Conservation (phyloP, 2,329 filamentous ascomycete species). For the Ascochyta viciae-villosae region DNA sequence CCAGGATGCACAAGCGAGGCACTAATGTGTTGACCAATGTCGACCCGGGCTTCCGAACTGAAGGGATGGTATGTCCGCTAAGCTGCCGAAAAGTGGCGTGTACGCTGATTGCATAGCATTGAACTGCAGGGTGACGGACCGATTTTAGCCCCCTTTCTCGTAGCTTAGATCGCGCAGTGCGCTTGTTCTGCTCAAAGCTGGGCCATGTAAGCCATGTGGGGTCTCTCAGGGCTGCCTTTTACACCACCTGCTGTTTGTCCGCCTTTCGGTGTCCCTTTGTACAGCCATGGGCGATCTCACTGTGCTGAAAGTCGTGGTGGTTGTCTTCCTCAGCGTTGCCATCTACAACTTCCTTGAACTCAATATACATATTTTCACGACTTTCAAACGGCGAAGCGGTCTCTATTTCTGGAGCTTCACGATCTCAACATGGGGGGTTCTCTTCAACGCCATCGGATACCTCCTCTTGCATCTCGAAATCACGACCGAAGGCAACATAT, state of each 20-base stretch:
- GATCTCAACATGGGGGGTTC: slow-evolving; percentile 51
- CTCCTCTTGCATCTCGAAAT: slow-evolving; percentile 52
- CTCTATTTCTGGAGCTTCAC: slow-evolving; percentile 59
- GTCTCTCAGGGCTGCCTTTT: neutral
- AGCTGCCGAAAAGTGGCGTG: slow-evolving; percentile 15
- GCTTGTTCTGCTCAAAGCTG: slow-evolving; percentile 5
- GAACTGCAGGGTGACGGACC: slow-evolving; percentile 4
- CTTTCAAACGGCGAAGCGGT: slow-evolving; percentile 54
- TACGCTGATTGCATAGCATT: slow-evolving; percentile 3
- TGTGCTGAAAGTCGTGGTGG: slow-evolving; percentile 15
- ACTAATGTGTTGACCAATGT: neutral
- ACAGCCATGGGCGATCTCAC: slow-evolving; percentile 12
- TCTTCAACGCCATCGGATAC: slow-evolving; percentile 56
- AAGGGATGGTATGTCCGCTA: neutral
- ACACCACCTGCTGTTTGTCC: neutral
- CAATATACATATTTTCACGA: slow-evolving; percentile 53
- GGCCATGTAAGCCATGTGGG: slow-evolving; percentile 5
- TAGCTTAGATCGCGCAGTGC: neutral
- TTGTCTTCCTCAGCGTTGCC: slow-evolving; percentile 33
- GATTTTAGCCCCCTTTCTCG: slow-evolving; percentile 15
- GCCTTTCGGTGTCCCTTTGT: neutral
- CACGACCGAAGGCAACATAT: slow-evolving; percentile 18
- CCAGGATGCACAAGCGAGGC: neutral
- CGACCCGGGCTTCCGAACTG: neutral
- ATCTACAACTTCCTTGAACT: slow-evolving; percentile 53